Percentiles rank a stretch among this genome's conserved stretches.
Conservation (phyloP, 2,329 filamentous ascomycete species). For the Lasiodiplodia sp. region DNA sequence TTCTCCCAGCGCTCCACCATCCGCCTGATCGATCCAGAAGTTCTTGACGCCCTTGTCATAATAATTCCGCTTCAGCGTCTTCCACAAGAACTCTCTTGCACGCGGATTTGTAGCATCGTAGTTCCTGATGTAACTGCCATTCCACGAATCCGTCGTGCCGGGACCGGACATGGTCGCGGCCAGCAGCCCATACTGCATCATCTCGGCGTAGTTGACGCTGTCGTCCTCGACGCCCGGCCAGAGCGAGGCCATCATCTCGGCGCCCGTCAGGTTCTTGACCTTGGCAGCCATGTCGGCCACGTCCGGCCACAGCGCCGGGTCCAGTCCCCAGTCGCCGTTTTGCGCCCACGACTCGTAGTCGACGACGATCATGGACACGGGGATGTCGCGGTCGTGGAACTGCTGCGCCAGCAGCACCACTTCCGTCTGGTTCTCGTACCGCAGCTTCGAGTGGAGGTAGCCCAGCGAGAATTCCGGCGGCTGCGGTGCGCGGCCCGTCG, state of each 20-base stretch:
- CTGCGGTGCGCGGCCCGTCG: slow-evolving; percentile 40
- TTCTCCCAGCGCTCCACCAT: slow-evolving; percentile 47
- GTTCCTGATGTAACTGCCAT: slow-evolving; percentile 42
- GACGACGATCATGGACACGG: slow-evolving; percentile 42
- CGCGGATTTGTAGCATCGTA: slow-evolving; percentile 43
- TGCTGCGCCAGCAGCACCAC: slow-evolving; percentile 40
- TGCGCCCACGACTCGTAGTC: slow-evolving; percentile 43
- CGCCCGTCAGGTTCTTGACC: slow-evolving; percentile 42
- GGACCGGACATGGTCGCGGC: slow-evolving; percentile 40
- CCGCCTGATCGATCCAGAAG: slow-evolving; percentile 47
- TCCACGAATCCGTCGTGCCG: slow-evolving; percentile 41
- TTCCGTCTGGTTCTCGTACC: slow-evolving; percentile 43
- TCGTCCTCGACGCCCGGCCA: slow-evolving; percentile 42
- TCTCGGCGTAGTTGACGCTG: slow-evolving; percentile 39
- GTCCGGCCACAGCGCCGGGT: slow-evolving; percentile 41
- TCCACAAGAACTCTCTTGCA: slow-evolving; percentile 42
- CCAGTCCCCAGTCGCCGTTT: slow-evolving; percentile 42
- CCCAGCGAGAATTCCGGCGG: slow-evolving; percentile 42
- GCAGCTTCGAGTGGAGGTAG: slow-evolving; percentile 42
- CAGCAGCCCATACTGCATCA: slow-evolving; percentile 39
- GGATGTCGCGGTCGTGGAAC: slow-evolving; percentile 40
- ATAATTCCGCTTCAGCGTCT: slow-evolving; percentile 40
- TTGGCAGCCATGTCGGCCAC: slow-evolving; percentile 38
- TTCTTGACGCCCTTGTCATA: slow-evolving; percentile 44
- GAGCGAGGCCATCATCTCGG: slow-evolving; percentile 44